Base-by-base conservation (phyloP, 2,329 filamentous ascomycete genomes). In the Alternaria viburni region DNA sequence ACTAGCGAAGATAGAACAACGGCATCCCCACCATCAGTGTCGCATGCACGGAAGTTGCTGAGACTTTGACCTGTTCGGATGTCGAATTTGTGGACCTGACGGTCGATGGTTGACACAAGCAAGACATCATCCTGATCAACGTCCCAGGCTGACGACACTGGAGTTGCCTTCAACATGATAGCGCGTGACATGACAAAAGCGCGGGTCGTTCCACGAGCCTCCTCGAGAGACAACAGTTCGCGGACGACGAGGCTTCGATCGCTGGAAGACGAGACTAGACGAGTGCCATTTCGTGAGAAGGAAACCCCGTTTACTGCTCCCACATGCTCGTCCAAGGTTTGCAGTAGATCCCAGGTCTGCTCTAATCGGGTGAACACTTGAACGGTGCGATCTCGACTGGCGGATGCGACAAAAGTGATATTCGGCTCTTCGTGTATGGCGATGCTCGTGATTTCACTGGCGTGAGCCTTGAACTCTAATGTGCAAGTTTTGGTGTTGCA, bases 241-340 rank as follows among this genome's bases (percentile, higher is more conserved):
- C 96, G 88, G 19, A 97, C 85, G 54, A 97, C 91, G 54, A 97
- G 83, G 1, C 93, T 96, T 45, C 96, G 89, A 79, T 99, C 96
- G 26, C 74, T 74, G 2, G 95, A 97, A 72, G 91, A 94, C 1
- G 96, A 97, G 19, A 98, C 85, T 47, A 98, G 82, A 66, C 86
- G 90, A 44, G 85, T 83, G 5, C 89, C 89, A 76, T 93, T 87
- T 45, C 90, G 86, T 3, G 91, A 88, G 61, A 96, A 93, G 9
- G 94, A 85, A 26, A 97, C 82, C 26, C 90, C 89, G 58, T 87
- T 90, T 17, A 99, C 94, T 67, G 92, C 92, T 21, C 93, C 93
- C 28, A 93, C 89, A 79, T 98, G 97, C 70, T 99, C 95, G 59
- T 92, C 89, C 75, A 98, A 87, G 0, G 96, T 99, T 78, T 99